Base-by-base conservation (phyloP, 208 protist genomes). In the Novymonas esmeraldas region DNA sequence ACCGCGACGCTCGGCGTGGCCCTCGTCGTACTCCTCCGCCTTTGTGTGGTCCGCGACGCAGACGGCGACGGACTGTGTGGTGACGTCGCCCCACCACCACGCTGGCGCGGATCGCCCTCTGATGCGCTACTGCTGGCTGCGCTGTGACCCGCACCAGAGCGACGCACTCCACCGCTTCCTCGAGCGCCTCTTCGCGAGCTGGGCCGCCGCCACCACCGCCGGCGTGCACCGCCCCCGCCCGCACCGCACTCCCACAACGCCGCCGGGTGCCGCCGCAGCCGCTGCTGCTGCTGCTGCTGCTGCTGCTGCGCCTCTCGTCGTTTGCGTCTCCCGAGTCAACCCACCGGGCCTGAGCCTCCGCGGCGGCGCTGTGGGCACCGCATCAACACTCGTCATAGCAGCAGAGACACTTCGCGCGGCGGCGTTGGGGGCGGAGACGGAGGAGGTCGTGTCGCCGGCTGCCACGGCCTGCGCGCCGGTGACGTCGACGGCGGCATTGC, bases 41-140 rank as follows among this genome's bases (percentile, higher is more conserved):
- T 10, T 75, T 42, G 14, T 49, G 29, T 75, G 69, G 69, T n/a
- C 24, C 9, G 59, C 61, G n/a, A 62, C 55, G 6, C 69, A 64
- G 46, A 34, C 39, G 13, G 24, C 55, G 13, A 28, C 45, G 13
- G 69, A 67, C 29, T 75, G 69, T 34, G 34, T 69, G 22, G 18
- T 57, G 1, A 58, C 61, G 13, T 29, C 5, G 13, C 20, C 46
- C 16, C 52, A 11, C 0, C 50, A 14, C 38, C 22, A 29, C 29
- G 41, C 50, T 22, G n/a, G 13, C 13, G 24, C 65, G 10, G n/a
- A n/a, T n/a, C 24, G 18, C 33, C 38, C 2, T 11, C 33, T 44
- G 26, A 41, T 51, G 44, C 26, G 41, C 11, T 66, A 64, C 48
- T 46, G 34, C 9, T 75, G 61, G 33, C 56, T 75, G 61, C 60